These are phyloP conservation scores for Vicia faba DNA, from an alignment of 306 rosid species.

Conservation along the genomic window DNA sequence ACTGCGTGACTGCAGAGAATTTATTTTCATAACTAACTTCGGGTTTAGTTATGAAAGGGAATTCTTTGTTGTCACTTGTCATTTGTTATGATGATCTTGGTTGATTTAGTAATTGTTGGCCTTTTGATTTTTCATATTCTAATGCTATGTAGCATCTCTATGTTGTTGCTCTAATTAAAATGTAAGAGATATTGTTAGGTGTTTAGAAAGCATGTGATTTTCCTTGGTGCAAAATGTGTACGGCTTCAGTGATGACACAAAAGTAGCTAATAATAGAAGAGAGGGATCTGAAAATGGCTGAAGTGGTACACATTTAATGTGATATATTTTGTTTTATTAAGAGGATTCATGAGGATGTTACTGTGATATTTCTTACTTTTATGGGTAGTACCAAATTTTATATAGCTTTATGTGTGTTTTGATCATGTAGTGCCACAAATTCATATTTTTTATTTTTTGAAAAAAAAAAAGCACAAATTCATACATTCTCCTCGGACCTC, in stretches of 20 bases:
- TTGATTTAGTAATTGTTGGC: background rate
- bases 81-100: background rate
- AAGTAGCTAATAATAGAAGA: slow-evolving; percentile 26
- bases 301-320: slow-evolving; percentile 31
- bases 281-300: slow-evolving; percentile 25
- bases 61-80: background rate
- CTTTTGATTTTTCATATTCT: background rate
- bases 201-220: slow-evolving; percentile 34
- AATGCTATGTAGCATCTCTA: slow-evolving; percentile 31
- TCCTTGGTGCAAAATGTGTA: slow-evolving; percentile 37
- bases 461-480: too few relatives aligned
- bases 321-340: slow-evolving; percentile 35
- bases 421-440: too few relatives aligned
- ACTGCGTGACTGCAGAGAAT: background rate
- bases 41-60: background rate
- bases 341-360: slow-evolving; percentile 33
- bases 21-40: background rate
- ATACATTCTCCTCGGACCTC: too few relatives aligned
- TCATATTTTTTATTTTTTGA: too few relatives aligned
- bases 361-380: slow-evolving; percentile 27
- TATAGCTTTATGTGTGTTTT: background rate
- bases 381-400: slow-evolving; percentile 15
- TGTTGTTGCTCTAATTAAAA: slow-evolving; percentile 21
- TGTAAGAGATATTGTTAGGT: slow-evolving; percentile 30
- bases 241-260: slow-evolving; percentile 27